phyloP scores from a whole-genome alignment of 2,329 filamentous ascomycete species.

The Aspergillus floridensis region DNA sequence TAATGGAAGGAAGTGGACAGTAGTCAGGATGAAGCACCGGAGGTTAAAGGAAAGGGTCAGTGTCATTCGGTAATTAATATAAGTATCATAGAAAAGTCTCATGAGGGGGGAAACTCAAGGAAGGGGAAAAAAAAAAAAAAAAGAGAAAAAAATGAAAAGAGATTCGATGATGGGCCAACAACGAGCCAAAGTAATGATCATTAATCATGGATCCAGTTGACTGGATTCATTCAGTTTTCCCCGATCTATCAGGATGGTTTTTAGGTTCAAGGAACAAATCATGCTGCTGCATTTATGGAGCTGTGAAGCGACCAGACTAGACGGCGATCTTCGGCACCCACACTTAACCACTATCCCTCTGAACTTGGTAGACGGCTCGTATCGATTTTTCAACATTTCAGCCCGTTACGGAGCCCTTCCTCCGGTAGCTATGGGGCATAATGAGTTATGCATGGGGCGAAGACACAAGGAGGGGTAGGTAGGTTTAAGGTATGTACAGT shows the following conservation, averaged over 20 bases:
- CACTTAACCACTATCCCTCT: no score
- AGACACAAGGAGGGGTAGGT: neutral
- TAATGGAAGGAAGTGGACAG: neutral
- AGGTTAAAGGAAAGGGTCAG: neutral
- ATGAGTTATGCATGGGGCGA: neutral
- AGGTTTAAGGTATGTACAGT: neutral
- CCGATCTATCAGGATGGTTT: neutral
- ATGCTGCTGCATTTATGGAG: neutral
- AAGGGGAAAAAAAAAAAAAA: constrained; percentile 1
- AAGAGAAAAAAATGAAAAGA: neutral
- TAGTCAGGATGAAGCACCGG: neutral
- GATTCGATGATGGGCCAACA: constrained; percentile 1
- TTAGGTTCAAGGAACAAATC: neutral
- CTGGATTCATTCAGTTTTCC: neutral
- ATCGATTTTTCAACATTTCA: neutral
- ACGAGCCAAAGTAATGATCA: neutral
- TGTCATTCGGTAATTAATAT: neutral
- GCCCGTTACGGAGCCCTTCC: neutral
- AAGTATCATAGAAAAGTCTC: neutral
- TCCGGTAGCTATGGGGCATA: neutral
- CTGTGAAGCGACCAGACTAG: constrained; percentile 1
- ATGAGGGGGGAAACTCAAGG: neutral
- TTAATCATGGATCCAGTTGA: neutral
- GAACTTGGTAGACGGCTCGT: neutral
- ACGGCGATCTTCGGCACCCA: constrained; percentile 6